A percentile compares a stretch with the other conserved stretches of the same genome.
These are phyloP conservation scores for Paecilomyces fulvus DNA, from an alignment of 2,329 filamentous ascomycete genomes.

Conservation along the genomic window DNA sequence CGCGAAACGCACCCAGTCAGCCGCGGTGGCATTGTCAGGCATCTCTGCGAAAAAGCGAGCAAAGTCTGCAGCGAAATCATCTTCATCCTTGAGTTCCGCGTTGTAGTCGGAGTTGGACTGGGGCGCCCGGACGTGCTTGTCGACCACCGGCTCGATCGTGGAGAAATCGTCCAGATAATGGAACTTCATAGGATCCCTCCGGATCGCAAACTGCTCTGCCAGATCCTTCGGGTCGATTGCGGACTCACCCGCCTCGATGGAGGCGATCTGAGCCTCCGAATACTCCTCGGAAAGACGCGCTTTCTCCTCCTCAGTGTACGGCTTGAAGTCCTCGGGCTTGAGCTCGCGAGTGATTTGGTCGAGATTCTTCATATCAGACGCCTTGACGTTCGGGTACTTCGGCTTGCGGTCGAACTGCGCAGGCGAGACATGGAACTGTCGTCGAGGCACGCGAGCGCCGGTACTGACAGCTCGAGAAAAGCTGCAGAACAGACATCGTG, in stretches of 20 bases:
- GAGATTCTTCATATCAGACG: slow-evolving; percentile 20
- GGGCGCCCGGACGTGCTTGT: slow-evolving; percentile 53
- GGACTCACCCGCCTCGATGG: slow-evolving; percentile 71
- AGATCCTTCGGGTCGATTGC: slow-evolving; percentile 69
- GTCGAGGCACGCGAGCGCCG: slow-evolving; percentile 35
- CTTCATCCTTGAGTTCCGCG: slow-evolving; percentile 52
- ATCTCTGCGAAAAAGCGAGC: slow-evolving; percentile 40
- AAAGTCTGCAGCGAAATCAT: slow-evolving; percentile 55
- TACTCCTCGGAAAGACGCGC: slow-evolving; percentile 58
- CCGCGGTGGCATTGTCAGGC: slow-evolving; percentile 41
- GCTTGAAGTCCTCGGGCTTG: slow-evolving; percentile 33
- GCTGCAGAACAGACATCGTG: slow-evolving; percentile 44
- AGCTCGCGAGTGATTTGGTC: slow-evolving; percentile 13
- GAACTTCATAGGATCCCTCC: slow-evolving; percentile 63
- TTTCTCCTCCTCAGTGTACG: slow-evolving; percentile 61
- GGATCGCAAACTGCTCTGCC: slow-evolving; percentile 60
- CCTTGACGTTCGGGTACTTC: slow-evolving; percentile 31
- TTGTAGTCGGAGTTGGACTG: slow-evolving; percentile 46
- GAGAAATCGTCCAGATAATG: slow-evolving; percentile 78
- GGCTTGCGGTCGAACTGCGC: slow-evolving; percentile 31
- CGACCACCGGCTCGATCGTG: slow-evolving; percentile 66
- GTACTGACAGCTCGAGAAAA: slow-evolving; percentile 34
- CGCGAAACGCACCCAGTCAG: slow-evolving; percentile 35
- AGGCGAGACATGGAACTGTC: slow-evolving; percentile 41
- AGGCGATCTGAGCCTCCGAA: slow-evolving; percentile 70